Evolutionary conservation across 1,284 basidiomycete genomes (phyloP).

Genomic region (Ganoderma resinaceum): DNA sequence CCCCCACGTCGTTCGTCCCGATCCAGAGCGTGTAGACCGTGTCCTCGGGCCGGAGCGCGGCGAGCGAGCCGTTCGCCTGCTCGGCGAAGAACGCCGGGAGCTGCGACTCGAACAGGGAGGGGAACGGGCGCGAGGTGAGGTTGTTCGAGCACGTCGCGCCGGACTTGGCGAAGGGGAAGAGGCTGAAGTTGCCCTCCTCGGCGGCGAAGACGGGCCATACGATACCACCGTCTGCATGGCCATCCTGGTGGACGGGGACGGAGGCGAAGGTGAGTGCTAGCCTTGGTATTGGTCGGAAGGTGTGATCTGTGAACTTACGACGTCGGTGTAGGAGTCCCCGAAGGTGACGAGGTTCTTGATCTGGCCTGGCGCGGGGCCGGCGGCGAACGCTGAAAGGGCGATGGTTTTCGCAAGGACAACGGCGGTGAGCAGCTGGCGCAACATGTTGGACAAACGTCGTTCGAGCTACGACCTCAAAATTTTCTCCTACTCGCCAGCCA

Average conservation of each 20-base stretch:
- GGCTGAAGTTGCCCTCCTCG: conserved; percentile 45
- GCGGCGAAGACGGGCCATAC: conserved; percentile 54
- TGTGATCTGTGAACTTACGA: conserved; percentile 32
- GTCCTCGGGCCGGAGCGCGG: conserved; percentile 37
- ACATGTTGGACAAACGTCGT: conserved; percentile 1
- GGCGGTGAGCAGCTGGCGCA: conserved; percentile 9
- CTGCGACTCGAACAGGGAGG: conserved; percentile 47
- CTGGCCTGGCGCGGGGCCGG: conserved; percentile 38
- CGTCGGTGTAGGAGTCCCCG: conserved; percentile 55
- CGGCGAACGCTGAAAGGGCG: conserved; percentile 15
- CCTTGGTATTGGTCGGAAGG: neutral
- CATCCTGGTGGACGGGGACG: conserved; percentile 17
- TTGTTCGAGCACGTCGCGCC: conserved; percentile 54
- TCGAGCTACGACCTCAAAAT: neutral
- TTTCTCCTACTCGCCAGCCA: neutral
- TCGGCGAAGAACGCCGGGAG: conserved; percentile 47
- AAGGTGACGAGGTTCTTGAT: conserved; percentile 53
- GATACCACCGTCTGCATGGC: conserved; percentile 43
- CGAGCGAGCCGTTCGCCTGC: conserved; percentile 37
- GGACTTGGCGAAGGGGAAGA: conserved; percentile 50
- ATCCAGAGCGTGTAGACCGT: conserved; percentile 60
- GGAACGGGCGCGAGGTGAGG: conserved; percentile 47
- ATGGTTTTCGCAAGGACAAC: neutral
- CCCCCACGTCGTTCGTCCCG: conserved; percentile 56
- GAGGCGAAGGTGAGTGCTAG: neutral